phyloP scores from a whole-genome alignment of 345 rosid species.

The Streptanthus diversifolius region DNA sequence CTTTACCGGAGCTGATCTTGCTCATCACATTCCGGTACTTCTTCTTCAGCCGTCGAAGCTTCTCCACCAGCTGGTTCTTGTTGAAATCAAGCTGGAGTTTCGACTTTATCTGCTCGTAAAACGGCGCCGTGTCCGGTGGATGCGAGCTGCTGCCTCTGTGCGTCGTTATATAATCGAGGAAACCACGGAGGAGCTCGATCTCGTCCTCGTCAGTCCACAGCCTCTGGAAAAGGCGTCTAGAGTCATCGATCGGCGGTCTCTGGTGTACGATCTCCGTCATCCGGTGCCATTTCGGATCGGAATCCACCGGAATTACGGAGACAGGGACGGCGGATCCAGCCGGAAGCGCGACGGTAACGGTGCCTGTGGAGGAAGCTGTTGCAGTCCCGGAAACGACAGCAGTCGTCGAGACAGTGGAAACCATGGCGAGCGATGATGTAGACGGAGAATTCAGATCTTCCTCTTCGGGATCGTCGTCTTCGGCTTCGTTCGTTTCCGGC shows the following conservation, averaged over 20 bases:
- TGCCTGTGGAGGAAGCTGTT: conserved; percentile 29
- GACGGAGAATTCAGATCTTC: conserved; percentile 53
- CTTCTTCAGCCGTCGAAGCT: conserved; percentile 87
- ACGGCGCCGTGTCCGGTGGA: conserved; percentile 83
- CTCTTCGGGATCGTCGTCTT: conserved; percentile 52
- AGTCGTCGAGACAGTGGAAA: conserved; percentile 21
- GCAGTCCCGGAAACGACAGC: conserved; percentile 27
- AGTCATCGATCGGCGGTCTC: conserved; percentile 59
- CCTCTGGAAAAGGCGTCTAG: conserved; percentile 80
- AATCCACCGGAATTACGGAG: conserved; percentile 40
- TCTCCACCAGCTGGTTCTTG: conserved; percentile 96
- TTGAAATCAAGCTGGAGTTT: conserved; percentile 95
- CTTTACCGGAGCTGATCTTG: conserved; percentile 83
- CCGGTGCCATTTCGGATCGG: conserved; percentile 39
- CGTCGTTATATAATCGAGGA: conserved; percentile 65
- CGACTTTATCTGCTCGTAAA: conserved; percentile 90
- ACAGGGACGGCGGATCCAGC: conserved; percentile 40
- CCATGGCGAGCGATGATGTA: conserved; percentile 35
- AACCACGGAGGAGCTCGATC: conserved; percentile 95
- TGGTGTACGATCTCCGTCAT: conserved; percentile 29
- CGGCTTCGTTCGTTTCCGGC: conserved; percentile 35
- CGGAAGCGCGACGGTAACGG: conserved; percentile 41
- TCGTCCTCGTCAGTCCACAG: conserved; percentile 99
- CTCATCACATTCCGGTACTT: conserved; percentile 74
- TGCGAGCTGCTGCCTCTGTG: conserved; percentile 47